Evolutionary conservation across 257 asterid genomes (phyloP), one percentile per base, ranked within the genome.

Genomic region (Verbena officinalis): DNA sequence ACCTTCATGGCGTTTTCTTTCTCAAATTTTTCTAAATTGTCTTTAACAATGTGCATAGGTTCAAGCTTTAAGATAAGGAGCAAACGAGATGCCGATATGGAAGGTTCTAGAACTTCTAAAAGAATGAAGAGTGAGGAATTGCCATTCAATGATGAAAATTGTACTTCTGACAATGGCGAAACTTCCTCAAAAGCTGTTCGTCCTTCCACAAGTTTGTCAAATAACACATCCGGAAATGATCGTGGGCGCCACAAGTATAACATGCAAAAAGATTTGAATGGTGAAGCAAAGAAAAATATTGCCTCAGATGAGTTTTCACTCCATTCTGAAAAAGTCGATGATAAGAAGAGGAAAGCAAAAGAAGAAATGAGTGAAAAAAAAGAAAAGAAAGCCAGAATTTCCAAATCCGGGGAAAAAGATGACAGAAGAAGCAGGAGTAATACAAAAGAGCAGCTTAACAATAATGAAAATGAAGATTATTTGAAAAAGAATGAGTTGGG

Each of bases 311-410:
- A 52, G 64, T 70, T 70, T 51, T 77, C 59, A 61, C 85, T 72
- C 61, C 70, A 40, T 60, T 70, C 75, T 45, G 70, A 63, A 55
- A 81, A 84, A 69, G 62, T 43, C 70, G 87, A 82, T 56, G 75
- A 71, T 62, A 81, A 74, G 80, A 94, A 83, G 88, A 77, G 95
- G 74, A 94, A 83, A 68, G 53, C 77, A 39, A 80, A 80, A 59
- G 93, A 65, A 60, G 89, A 76, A 49, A 63, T 75, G 62, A 42
- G 43, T 70, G 89, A 83, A 72, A 82, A 68, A 75, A 86, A 81
- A 72, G 96, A 81, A 64, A 95, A 91, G 91, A 86, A 84, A 84
- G 83, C 89, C 43, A 78, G 85, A 78, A 70, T 77, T 58, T 85
- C 94, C 14, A 85, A 77, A 68, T 79, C 95, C 8, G 94, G 75